These are phyloP conservation scores for Solanum chacoense DNA, from an alignment of 305 asterid genomes.

Conservation along the genomic window DNA sequence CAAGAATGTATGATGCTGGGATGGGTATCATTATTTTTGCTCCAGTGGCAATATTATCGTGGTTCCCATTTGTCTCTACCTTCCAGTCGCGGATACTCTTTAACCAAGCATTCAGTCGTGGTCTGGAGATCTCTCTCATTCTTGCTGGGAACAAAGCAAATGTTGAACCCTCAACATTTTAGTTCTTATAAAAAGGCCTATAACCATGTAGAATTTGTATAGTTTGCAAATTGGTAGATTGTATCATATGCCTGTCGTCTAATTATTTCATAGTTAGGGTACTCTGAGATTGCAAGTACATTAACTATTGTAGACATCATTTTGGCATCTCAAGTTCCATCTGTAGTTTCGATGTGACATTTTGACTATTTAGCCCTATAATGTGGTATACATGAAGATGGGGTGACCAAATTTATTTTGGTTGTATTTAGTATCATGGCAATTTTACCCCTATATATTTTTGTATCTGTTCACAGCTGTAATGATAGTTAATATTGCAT, in stretches of 20 bases:
- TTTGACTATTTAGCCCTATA: background rate
- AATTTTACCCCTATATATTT: background rate
- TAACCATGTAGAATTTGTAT: background rate
- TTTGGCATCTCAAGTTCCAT: background rate
- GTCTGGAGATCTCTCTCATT: slow-evolving; percentile 92
- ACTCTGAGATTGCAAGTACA: background rate
- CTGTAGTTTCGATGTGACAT: background rate
- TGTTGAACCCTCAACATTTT: slow-evolving; percentile 53
- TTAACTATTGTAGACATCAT: background rate
- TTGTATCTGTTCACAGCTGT: background rate
- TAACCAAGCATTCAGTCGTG: slow-evolving; percentile 99
- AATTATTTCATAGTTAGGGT: background rate
- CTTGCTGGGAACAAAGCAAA: slow-evolving; percentile 99
- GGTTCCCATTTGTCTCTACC: slow-evolving; percentile 97
- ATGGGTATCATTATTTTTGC: slow-evolving; percentile 89
- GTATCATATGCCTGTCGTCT: background rate
- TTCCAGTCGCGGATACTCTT: slow-evolving; percentile 97
- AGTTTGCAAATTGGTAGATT: background rate
- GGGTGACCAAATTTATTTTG: background rate
- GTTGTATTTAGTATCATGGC: background rate
- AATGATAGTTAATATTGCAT: background rate
- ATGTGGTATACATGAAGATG: background rate
- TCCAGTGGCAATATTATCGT: slow-evolving; percentile 81
- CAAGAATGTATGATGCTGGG: slow-evolving; percentile 96
- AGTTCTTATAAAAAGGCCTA: background rate